Percentiles rank a stretch among this genome's conserved stretches.
Evolutionary conservation across 2,329 filamentous ascomycete genomes (phyloP).

Genomic region (Neonectria faginata): DNA sequence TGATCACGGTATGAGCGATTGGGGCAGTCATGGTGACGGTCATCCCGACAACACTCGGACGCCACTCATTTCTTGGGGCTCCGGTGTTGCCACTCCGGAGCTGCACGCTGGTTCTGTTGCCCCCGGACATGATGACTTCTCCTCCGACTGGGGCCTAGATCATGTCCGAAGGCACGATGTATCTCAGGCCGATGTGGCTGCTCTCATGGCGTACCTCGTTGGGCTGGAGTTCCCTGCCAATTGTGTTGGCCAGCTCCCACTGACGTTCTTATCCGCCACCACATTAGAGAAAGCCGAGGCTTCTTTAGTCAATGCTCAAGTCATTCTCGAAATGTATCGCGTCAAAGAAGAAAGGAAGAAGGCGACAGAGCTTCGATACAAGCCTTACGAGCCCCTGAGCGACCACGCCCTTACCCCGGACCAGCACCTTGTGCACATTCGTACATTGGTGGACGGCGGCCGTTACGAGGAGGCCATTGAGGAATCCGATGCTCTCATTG

Average conservation of each 20-base stretch:
- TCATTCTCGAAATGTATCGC: constrained; percentile 94
- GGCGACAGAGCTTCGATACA: constrained; percentile 79
- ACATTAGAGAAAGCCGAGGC: constrained; percentile 85
- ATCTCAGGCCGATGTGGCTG: constrained; percentile 91
- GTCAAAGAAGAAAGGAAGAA: constrained; percentile 92
- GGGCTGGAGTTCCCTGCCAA: constrained; percentile 94
- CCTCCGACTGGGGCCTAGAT: constrained; percentile 87
- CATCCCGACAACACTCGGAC: constrained; percentile 98
- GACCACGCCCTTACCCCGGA: constrained; percentile 72
- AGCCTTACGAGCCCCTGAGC: constrained; percentile 78
- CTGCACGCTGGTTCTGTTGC: constrained; percentile 67
- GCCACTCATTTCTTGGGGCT: constrained; percentile 92
- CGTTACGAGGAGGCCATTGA: constrained; percentile 82
- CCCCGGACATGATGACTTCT: constrained; percentile 91
- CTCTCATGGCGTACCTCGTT: constrained; percentile 92
- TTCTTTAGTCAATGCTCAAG: constrained; percentile 83
- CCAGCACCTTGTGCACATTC: constrained; percentile 75
- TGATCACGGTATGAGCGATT: constrained; percentile 99
- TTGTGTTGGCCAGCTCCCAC: constrained; percentile 91
- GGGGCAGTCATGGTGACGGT: constrained; percentile 98
- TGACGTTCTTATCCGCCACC: constrained; percentile 81
- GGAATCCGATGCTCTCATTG: constrained; percentile 80
- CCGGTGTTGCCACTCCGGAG: constrained; percentile 83
- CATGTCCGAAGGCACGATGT: constrained; percentile 89
- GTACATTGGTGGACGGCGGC: constrained; percentile 72